These are phyloP conservation scores for Parietichytrium sp. DNA, from an alignment of 108 stramenopile species.

Conservation along the genomic window DNA sequence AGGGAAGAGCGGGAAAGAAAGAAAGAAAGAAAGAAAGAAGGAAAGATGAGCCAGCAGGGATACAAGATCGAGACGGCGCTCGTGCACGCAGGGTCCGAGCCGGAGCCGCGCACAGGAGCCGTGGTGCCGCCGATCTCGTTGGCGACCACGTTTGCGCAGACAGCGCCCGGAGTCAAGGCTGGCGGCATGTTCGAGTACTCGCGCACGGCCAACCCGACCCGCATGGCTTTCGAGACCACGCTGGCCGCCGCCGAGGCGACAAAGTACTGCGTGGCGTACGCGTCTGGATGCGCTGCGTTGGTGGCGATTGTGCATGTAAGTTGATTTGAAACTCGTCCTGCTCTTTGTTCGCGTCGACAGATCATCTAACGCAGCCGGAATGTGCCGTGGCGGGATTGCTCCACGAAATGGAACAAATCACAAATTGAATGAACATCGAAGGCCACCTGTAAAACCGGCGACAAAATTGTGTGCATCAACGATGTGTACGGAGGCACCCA, in stretches of 20 bases:
- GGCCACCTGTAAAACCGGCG: slow-evolving; percentile 54
- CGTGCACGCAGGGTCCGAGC: slow-evolving; percentile 33
- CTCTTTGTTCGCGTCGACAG: background rate
- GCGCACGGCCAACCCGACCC: slow-evolving; percentile 52
- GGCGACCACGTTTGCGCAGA: slow-evolving; percentile 75
- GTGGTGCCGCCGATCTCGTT: slow-evolving; percentile 73
- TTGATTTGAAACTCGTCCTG: background rate
- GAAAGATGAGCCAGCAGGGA: no score
- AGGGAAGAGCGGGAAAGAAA: no score
- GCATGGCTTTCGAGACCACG: slow-evolving; percentile 47
- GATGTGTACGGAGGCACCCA: slow-evolving; percentile 88
- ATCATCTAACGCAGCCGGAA: slow-evolving; percentile 46
- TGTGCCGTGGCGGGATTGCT: slow-evolving; percentile 81
- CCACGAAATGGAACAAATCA: slow-evolving; percentile 77
- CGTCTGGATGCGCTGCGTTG: background rate
- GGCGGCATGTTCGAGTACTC: slow-evolving; percentile 73
- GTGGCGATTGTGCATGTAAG: background rate
- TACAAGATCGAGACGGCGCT: no score
- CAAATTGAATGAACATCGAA: no score
- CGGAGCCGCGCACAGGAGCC: slow-evolving; percentile 62
- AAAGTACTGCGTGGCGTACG: slow-evolving; percentile 48
- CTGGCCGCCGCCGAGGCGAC: slow-evolving; percentile 56
- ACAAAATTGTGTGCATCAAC: slow-evolving; percentile 77
- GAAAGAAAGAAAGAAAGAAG: no score
- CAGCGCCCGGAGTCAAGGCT: slow-evolving; percentile 65